phyloP scores from a whole-genome alignment of 116 monocot genomes.

The Iris pallida region DNA sequence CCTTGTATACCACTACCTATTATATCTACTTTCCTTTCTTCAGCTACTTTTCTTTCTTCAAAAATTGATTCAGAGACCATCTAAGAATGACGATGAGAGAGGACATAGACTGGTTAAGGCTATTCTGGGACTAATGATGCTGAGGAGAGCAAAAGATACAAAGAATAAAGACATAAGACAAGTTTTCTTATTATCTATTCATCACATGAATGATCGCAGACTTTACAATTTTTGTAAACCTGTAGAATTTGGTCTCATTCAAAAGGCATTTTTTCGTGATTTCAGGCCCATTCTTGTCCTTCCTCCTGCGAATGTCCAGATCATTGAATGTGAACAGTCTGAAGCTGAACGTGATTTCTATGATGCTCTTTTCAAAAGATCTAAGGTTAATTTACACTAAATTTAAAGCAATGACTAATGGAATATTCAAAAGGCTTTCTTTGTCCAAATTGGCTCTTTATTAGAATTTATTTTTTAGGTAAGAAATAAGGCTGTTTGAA shows the following conservation, averaged over 20 bases:
- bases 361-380: conserved; percentile 70
- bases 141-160: conserved; percentile 83
- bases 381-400: conserved; percentile 40
- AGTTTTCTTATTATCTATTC: neutral
- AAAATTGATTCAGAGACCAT: conserved; percentile 79
- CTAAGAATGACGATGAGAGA: conserved; percentile 77
- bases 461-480: neutral
- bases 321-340: conserved; percentile 70
- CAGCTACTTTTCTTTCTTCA: conserved; percentile 7
- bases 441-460: neutral
- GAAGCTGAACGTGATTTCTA: conserved; percentile 80
- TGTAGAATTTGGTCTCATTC: neutral
- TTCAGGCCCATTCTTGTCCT: conserved; percentile 89
- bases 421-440: neutral
- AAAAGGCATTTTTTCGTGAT: neutral
- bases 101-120: conserved; percentile 71
- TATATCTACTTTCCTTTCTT: too few relatives aligned
- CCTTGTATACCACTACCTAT: too few relatives aligned
- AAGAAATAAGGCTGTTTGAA: neutral
- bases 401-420: neutral
- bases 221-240: neutral
- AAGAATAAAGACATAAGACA: conserved; percentile 78
- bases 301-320: conserved; percentile 53
- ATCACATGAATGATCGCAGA: neutral
- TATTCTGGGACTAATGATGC: conserved; percentile 78